A percentile compares a stretch with the other conserved stretches of the same genome.
These are phyloP conservation scores for Aureobasidium mangrovei DNA, from an alignment of 2,329 filamentous ascomycete genomes.

Conservation along the genomic window DNA sequence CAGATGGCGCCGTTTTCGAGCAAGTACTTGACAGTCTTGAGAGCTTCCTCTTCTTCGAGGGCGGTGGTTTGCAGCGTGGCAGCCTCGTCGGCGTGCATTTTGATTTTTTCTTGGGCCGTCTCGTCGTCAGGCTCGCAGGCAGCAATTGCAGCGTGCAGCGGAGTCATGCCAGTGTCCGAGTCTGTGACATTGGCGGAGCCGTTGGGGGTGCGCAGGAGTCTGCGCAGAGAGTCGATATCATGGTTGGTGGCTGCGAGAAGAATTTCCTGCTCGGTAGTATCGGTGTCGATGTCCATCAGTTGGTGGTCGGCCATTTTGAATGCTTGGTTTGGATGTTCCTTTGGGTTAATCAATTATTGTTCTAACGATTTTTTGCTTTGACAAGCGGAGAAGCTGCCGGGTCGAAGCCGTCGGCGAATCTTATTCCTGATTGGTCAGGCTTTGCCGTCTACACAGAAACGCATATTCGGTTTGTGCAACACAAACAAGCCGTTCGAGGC, in stretches of 20 bases:
- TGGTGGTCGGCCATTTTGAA: slow-evolving; percentile 13
- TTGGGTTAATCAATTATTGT: background rate
- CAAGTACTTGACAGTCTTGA: slow-evolving; percentile 62
- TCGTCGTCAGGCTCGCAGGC: slow-evolving; percentile 38
- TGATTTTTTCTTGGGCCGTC: slow-evolving; percentile 22
- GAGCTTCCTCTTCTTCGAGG: slow-evolving; percentile 48
- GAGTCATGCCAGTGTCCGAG: slow-evolving; percentile 73
- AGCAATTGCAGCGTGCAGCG: slow-evolving; percentile 85
- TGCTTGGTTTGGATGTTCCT: no score
- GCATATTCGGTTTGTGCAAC: background rate
- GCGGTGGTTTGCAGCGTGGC: slow-evolving; percentile 27
- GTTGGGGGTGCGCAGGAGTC: slow-evolving; percentile 49
- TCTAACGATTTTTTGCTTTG: background rate
- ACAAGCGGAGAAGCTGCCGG: background rate
- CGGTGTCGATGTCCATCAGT: slow-evolving; percentile 29
- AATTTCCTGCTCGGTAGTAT: slow-evolving; percentile 47
- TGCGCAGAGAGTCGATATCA: slow-evolving; percentile 58
- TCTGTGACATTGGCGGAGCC: slow-evolving; percentile 69
- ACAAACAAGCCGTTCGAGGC: background rate
- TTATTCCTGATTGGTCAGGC: slow-evolving; percentile 6
- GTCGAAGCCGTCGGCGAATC: background rate
- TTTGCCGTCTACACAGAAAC: background rate
- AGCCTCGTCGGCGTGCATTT: slow-evolving; percentile 23
- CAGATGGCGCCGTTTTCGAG: slow-evolving; percentile 88
- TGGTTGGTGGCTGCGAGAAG: slow-evolving; percentile 59